A percentile compares a stretch with the other conserved stretches of the same genome.
These are phyloP conservation scores for Metarhizium rileyi DNA, from an alignment of 2,329 filamentous ascomycete genomes.

Conservation along the genomic window DNA sequence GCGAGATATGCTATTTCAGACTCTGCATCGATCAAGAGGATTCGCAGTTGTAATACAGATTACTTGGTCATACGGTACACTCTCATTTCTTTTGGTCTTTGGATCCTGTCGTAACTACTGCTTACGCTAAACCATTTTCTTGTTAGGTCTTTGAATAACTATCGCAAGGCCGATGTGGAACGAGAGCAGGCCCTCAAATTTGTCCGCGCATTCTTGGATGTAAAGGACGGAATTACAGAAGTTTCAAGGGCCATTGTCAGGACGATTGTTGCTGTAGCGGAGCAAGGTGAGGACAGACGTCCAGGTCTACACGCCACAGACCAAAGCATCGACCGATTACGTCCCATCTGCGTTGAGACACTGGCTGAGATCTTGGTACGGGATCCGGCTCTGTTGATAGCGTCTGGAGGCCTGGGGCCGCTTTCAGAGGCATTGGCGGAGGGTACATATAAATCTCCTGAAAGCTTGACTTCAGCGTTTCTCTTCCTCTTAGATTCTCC, in stretches of 20 bases:
- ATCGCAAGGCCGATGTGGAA: slow-evolving; percentile 93
- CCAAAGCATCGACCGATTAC: slow-evolving; percentile 72
- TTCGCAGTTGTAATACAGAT: slow-evolving; percentile 81
- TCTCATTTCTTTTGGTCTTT: not conserved
- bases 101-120: not conserved
- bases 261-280: slow-evolving; percentile 83
- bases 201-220: slow-evolving; percentile 85
- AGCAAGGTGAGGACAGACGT: slow-evolving; percentile 79
- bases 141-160: slow-evolving; percentile 72
- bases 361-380: slow-evolving; percentile 84
- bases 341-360: slow-evolving; percentile 87
- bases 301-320: slow-evolving; percentile 58
- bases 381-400: slow-evolving; percentile 70
- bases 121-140: not conserved
- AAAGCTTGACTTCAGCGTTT: slow-evolving; percentile 80
- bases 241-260: slow-evolving; percentile 79
- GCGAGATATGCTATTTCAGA: slow-evolving; percentile 93
- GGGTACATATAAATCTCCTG: slow-evolving; percentile 84
- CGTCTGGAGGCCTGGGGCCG: slow-evolving; percentile 74
- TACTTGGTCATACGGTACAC: slow-evolving; percentile 63
- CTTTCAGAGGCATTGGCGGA: slow-evolving; percentile 89
- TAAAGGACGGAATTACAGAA: slow-evolving; percentile 84
- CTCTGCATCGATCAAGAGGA: slow-evolving; percentile 76
- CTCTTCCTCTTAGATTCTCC: slow-evolving; percentile 84
- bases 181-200: slow-evolving; percentile 96